phyloP scores from a whole-genome alignment of 768 basidiomycete genomes.

The Suillus decipiens region DNA sequence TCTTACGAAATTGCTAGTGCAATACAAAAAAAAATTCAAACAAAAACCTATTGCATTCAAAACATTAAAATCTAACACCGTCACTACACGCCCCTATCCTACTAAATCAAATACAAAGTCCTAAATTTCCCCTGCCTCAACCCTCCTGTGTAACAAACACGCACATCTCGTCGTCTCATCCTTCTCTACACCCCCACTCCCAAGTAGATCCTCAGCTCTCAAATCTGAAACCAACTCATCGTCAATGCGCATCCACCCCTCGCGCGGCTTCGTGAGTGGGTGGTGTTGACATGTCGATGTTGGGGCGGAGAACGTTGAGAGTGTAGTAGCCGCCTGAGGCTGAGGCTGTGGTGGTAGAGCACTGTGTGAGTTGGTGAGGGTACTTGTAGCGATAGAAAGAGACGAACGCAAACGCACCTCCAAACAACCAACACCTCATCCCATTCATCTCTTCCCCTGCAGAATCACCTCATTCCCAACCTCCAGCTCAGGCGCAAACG shows the following conservation, averaged over 20 bases:
- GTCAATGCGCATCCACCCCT: constrained; percentile 92
- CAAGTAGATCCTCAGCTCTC: constrained; percentile 69
- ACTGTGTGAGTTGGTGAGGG: constrained; percentile 35
- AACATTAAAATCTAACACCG: neutral
- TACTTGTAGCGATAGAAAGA: neutral
- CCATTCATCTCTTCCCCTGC: constrained; percentile 46
- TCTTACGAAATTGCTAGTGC: too few relatives aligned
- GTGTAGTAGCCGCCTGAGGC: constrained; percentile 97
- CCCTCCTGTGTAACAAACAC: constrained; percentile 82
- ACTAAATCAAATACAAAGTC: neutral
- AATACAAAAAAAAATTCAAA: too few relatives aligned
- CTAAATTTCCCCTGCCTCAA: constrained; percentile 37
- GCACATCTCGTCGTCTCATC: constrained; percentile 65
- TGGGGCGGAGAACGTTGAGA: constrained; percentile 81
- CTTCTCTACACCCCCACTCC: constrained; percentile 41
- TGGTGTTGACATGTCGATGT: constrained; percentile 47
- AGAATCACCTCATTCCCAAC: constrained; percentile 71
- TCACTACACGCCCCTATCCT: neutral
- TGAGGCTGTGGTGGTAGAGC: constrained; percentile 92
- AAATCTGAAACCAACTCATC: constrained; percentile 87
- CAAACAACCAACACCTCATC: constrained; percentile 78
- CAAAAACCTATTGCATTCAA: neutral
- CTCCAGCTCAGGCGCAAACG: constrained; percentile 76
- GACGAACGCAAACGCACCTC: constrained; percentile 50
- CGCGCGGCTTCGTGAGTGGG: constrained; percentile 38